A percentile compares a stretch with the other conserved stretches of the same genome.
These are phyloP conservation scores for Anethum foeniculum DNA, from an alignment of 140 eudicot species.

Conservation along the genomic window DNA sequence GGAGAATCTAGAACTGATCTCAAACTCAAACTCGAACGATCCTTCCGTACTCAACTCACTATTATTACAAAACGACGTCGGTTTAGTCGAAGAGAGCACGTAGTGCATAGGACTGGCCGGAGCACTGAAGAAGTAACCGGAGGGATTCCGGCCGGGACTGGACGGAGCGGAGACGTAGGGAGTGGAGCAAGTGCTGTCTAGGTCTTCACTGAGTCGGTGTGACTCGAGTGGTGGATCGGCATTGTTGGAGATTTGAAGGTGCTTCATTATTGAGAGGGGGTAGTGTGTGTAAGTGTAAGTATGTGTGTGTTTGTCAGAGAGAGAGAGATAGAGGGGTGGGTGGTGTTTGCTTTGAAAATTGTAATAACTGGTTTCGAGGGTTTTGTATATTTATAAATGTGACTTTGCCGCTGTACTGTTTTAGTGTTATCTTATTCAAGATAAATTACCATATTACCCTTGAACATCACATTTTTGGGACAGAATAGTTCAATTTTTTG, in stretches of 20 bases:
- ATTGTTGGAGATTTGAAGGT: neutral
- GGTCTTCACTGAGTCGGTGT: constrained; percentile 25
- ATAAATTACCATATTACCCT: neutral
- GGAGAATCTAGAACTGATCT: constrained; percentile 32
- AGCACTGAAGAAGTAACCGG: constrained; percentile 49
- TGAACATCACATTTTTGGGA: too few relatives aligned
- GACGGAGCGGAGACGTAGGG: constrained; percentile 54
- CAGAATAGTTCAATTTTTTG: too few relatives aligned
- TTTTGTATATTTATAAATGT: constrained; percentile 6
- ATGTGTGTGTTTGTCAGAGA: neutral
- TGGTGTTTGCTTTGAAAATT: constrained; percentile 9
- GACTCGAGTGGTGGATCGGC: neutral
- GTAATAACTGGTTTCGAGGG: constrained; percentile 1
- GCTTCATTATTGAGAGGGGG: neutral
- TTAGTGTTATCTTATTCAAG: neutral
- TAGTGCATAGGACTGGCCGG: constrained; percentile 62
- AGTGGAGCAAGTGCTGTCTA: constrained; percentile 44
- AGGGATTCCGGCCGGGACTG: constrained; percentile 36
- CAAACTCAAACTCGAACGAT: constrained; percentile 52
- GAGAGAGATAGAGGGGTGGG: too few relatives aligned
- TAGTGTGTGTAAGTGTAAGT: neutral
- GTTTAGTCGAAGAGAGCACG: constrained; percentile 2
- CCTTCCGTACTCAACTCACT: neutral
- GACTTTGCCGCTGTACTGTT: constrained; percentile 5
- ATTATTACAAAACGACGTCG: neutral